phyloP scores from a whole-genome alignment of 2,329 filamentous ascomycete species.

The Sporothrix mexicana region DNA sequence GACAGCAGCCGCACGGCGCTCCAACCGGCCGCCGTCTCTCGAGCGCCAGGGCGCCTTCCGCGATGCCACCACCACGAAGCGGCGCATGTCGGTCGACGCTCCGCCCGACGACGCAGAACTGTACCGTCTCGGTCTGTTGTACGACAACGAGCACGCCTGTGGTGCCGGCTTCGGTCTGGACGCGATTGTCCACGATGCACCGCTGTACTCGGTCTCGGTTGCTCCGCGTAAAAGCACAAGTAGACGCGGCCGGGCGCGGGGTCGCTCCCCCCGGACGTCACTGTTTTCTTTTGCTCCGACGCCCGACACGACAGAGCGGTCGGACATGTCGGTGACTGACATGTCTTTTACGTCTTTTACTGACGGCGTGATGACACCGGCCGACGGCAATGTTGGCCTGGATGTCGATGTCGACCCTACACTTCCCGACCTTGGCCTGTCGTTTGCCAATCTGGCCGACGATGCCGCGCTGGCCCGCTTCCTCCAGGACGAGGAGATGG shows the following conservation, averaged over 20 bases:
- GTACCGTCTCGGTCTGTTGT: slow-evolving; percentile 54
- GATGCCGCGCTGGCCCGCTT: slow-evolving; percentile 50
- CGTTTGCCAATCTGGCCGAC: slow-evolving; percentile 51
- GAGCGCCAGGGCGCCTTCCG: slow-evolving; percentile 56
- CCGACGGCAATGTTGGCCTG: neutral
- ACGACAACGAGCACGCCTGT: slow-evolving; percentile 50
- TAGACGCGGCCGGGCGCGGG: slow-evolving; percentile 43
- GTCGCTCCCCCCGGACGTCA: slow-evolving; percentile 12
- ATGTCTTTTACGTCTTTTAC: too few relatives aligned
- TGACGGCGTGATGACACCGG: neutral
- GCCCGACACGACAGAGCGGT: too few relatives aligned
- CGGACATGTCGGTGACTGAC: too few relatives aligned
- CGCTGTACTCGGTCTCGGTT: slow-evolving; percentile 46
- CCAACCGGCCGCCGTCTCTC: slow-evolving; percentile 48
- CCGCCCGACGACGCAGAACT: slow-evolving; percentile 48
- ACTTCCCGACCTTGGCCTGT: slow-evolving; percentile 49
- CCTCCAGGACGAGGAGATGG: slow-evolving; percentile 40
- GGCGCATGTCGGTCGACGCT: neutral
- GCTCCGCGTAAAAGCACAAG: neutral
- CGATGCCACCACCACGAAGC: slow-evolving; percentile 49
- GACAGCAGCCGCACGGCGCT: neutral
- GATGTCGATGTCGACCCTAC: neutral
- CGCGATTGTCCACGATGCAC: slow-evolving; percentile 48
- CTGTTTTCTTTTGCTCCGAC: neutral
- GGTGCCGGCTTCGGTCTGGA: slow-evolving; percentile 49